Evolutionary conservation across 2,329 filamentous ascomycete genomes (phyloP).

Genomic region (Dothistroma septosporum): DNA sequence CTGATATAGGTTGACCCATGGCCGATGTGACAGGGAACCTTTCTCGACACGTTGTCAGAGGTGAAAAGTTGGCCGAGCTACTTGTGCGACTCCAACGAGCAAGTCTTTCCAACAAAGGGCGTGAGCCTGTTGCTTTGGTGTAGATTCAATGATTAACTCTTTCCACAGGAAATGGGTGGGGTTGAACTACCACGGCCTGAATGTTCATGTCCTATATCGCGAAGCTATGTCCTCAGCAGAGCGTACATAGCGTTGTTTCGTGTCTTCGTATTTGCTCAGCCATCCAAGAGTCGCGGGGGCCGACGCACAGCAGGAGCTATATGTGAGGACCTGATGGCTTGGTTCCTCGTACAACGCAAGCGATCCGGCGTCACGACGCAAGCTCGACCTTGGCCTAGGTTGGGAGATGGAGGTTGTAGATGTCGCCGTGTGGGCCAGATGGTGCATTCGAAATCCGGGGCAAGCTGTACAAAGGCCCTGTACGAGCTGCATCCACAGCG

Average conservation of each 20-base stretch:
- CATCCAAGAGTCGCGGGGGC: neutral
- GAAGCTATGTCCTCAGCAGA: neutral
- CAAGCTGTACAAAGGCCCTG: constrained; percentile 12
- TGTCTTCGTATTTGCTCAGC: neutral
- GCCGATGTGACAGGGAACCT: neutral
- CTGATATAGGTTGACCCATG: constrained; percentile 26
- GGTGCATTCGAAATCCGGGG: constrained; percentile 12
- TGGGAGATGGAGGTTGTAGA: constrained; percentile 11
- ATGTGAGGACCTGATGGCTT: constrained; percentile 3
- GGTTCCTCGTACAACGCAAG: constrained; percentile 5
- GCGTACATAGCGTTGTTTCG: neutral
- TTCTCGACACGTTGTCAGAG: neutral
- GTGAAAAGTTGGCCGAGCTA: neutral
- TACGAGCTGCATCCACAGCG: constrained; percentile 9
- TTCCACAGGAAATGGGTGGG: constrained; percentile 29
- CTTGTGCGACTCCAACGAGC: neutral
- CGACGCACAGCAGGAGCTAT: neutral
- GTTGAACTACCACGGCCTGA: constrained; percentile 23
- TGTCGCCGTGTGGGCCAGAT: constrained; percentile 6
- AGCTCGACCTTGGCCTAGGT: constrained; percentile 5
- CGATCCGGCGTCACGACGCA: constrained; percentile 17
- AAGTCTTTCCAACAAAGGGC: constrained; percentile 6
- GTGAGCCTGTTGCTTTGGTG: constrained; percentile 9
- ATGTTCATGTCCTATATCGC: constrained; percentile 28
- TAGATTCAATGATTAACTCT: constrained; percentile 28